These are phyloP conservation scores for Globisporangium nodosum DNA, from an alignment of 352 stramenopile species.

Conservation along the genomic window DNA sequence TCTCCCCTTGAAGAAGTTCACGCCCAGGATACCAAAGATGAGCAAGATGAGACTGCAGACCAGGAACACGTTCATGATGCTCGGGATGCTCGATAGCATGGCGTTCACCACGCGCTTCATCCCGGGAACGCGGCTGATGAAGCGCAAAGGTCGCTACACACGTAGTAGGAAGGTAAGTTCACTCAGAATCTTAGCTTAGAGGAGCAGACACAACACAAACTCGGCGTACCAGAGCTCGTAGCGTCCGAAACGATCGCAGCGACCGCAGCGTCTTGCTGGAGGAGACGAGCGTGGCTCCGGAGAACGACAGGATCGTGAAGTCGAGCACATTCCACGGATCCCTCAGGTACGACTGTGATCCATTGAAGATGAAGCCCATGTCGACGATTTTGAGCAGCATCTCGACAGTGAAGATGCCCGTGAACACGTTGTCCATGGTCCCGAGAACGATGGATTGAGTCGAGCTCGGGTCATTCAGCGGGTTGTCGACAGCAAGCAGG, in stretches of 20 bases:
- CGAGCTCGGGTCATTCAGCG: slow-evolving; percentile 39
- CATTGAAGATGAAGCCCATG: slow-evolving; percentile 49
- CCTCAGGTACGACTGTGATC: slow-evolving; percentile 51
- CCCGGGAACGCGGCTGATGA: slow-evolving; percentile 59
- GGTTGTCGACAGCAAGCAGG: slow-evolving; percentile 57
- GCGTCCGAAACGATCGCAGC: slow-evolving; percentile 54
- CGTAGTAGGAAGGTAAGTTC: not conserved
- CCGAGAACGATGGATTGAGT: slow-evolving; percentile 20
- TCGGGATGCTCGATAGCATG: slow-evolving; percentile 64
- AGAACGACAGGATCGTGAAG: slow-evolving; percentile 54
- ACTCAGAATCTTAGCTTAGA: not conserved
- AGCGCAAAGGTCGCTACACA: slow-evolving; percentile 41
- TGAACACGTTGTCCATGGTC: slow-evolving; percentile 49
- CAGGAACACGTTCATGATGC: slow-evolving; percentile 71
- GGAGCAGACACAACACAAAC: not conserved
- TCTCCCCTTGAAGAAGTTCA: slow-evolving; percentile 83
- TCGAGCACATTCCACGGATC: slow-evolving; percentile 79
- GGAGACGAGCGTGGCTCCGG: slow-evolving; percentile 32
- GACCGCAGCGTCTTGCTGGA: slow-evolving; percentile 36
- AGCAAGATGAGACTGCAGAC: slow-evolving; percentile 89
- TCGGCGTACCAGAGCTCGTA: slow-evolving; percentile 51
- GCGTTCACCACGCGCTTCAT: slow-evolving; percentile 79
- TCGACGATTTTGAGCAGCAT: slow-evolving; percentile 76
- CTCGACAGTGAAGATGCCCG: slow-evolving; percentile 55
- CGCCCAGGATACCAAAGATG: slow-evolving; percentile 70